A percentile compares a stretch with the other conserved stretches of the same genome.
Conservation (phyloP, 2,329 filamentous ascomycete genomes). For the Calycina marina region DNA sequence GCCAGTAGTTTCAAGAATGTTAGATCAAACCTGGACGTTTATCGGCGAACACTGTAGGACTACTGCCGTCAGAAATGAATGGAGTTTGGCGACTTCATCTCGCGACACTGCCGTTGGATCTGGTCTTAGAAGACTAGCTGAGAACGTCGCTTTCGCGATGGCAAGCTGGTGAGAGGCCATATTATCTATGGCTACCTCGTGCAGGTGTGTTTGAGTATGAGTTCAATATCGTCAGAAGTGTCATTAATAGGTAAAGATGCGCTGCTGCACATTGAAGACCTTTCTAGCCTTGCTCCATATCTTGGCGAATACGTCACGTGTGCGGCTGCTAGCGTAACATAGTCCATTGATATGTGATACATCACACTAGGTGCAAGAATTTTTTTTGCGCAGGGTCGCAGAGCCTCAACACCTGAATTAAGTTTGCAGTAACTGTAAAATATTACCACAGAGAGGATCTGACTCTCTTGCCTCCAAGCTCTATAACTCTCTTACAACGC, state of each 20-base stretch:
- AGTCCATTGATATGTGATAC: too few relatives aligned
- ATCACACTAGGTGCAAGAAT: too few relatives aligned
- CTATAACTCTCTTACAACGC: too few relatives aligned
- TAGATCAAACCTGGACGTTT: conserved; percentile 72
- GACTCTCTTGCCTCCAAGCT: too few relatives aligned
- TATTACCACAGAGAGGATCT: too few relatives aligned
- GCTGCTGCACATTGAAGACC: too few relatives aligned
- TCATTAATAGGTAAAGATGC: background rate
- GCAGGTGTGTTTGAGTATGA: background rate
- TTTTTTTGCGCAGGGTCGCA: too few relatives aligned
- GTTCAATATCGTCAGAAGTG: background rate
- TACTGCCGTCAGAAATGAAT: conserved; percentile 47
- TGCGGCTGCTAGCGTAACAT: too few relatives aligned
- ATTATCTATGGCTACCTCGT: background rate
- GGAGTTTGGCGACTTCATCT: conserved; percentile 55
- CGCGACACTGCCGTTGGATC: conserved; percentile 57
- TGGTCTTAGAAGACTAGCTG: conserved; percentile 56
- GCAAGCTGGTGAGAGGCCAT: conserved; percentile 60
- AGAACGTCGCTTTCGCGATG: conserved; percentile 67
- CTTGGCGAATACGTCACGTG: too few relatives aligned
- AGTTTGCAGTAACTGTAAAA: too few relatives aligned
- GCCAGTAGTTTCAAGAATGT: conserved; percentile 20
- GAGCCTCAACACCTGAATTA: too few relatives aligned
- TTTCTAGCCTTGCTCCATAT: too few relatives aligned
- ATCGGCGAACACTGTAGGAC: conserved; percentile 57